Percentiles rank a stretch among this genome's conserved stretches.
Evolutionary conservation across 352 stramenopile genomes (phyloP).

Genomic region (Aphanomyces euteiches): DNA sequence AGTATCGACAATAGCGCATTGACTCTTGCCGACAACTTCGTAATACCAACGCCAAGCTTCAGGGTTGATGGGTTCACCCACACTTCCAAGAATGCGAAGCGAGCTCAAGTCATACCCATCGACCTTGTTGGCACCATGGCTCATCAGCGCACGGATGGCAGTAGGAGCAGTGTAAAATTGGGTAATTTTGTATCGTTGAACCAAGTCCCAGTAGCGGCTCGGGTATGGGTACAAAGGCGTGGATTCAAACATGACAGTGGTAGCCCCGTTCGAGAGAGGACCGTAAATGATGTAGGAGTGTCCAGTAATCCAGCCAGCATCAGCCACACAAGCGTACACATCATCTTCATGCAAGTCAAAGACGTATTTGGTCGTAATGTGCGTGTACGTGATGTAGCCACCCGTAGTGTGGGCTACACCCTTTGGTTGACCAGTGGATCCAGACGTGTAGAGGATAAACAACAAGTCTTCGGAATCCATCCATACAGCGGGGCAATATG

Average conservation of each 20-base stretch:
- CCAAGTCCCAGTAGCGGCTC: conserved; percentile 95
- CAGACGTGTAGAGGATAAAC: conserved; percentile 98
- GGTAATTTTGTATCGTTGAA: conserved; percentile 96
- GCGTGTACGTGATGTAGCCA: conserved; percentile 93
- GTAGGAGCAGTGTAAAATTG: conserved; percentile 94
- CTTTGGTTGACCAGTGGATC: conserved; percentile 94
- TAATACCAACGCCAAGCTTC: conserved; percentile 95
- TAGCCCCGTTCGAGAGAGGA: conserved; percentile 94
- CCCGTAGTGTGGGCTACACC: conserved; percentile 94
- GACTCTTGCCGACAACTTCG: conserved; percentile 74
- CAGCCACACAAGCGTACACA: conserved; percentile 93
- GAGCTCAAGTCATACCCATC: conserved; percentile 93
- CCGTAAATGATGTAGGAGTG: conserved; percentile 98
- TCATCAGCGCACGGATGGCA: conserved; percentile 97
- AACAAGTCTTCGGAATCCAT: conserved; percentile 97
- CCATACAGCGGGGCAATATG: conserved; percentile 92
- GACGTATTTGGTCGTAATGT: conserved; percentile 89
- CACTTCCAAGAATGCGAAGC: conserved; percentile 94
- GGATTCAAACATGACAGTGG: conserved; percentile 98
- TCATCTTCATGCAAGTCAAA: conserved; percentile 94
- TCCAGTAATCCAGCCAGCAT: conserved; percentile 96
- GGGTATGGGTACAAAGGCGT: conserved; percentile 96
- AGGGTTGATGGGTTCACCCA: conserved; percentile 99
- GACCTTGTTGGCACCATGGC: conserved; percentile 89
- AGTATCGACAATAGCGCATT: conserved; percentile 93